These are phyloP conservation scores for Austroboletus novae-zelandiae DNA, from an alignment of 1,284 basidiomycete species.

Conservation along the genomic window DNA sequence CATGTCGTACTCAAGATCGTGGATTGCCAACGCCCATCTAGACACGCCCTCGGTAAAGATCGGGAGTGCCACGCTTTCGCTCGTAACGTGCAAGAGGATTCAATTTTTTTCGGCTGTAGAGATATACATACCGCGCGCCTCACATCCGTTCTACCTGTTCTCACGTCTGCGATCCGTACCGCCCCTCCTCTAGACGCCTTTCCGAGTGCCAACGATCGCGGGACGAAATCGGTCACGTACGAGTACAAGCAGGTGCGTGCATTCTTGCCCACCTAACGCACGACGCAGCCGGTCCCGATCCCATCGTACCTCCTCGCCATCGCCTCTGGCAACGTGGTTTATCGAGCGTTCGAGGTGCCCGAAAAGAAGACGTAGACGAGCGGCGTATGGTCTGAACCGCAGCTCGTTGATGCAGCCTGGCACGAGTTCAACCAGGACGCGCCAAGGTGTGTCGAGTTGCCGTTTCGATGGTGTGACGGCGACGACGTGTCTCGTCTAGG, in stretches of 20 bases:
- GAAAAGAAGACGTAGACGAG: slow-evolving; percentile 72
- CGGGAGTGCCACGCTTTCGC: slow-evolving; percentile 41
- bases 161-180: slow-evolving; percentile 83
- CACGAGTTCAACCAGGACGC: slow-evolving; percentile 91
- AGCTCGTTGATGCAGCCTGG: slow-evolving; percentile 74
- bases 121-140: slow-evolving; percentile 79
- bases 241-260: slow-evolving; percentile 62
- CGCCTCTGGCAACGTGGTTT: slow-evolving; percentile 80
- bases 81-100: background rate
- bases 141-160: slow-evolving; percentile 74
- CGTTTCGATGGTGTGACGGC: background rate
- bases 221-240: slow-evolving; percentile 55
- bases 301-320: slow-evolving; percentile 89
- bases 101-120: slow-evolving; percentile 42
- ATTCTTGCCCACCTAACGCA: background rate
- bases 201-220: slow-evolving; percentile 64
- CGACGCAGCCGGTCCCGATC: slow-evolving; percentile 75
- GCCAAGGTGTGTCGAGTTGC: slow-evolving; percentile 46
- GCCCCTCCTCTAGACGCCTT: slow-evolving; percentile 69
- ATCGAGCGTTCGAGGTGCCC: slow-evolving; percentile 60
- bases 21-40: slow-evolving; percentile 19
- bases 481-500: slow-evolving; percentile 34
- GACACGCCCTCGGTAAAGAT: slow-evolving; percentile 75
- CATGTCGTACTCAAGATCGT: slow-evolving; percentile 1
- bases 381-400: slow-evolving; percentile 90